phyloP scores from a whole-genome alignment of 768 basidiomycete species.

The Lactifluus volemus region DNA sequence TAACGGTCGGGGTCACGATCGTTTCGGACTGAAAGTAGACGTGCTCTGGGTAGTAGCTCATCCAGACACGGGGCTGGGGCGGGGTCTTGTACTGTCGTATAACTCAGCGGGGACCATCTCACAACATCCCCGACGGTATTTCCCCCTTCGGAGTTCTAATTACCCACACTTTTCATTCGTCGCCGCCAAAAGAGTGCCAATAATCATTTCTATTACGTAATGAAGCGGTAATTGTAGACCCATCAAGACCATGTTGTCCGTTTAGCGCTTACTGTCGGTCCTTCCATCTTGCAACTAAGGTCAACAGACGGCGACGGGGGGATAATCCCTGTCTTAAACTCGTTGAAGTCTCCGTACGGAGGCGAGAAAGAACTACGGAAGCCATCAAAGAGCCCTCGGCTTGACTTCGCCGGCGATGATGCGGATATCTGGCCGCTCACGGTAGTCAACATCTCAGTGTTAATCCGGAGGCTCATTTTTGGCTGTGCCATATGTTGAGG shows the following conservation, averaged over 20 bases:
- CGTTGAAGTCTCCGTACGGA: neutral
- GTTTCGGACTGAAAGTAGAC: constrained; percentile 17
- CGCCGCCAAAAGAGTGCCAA: constrained; percentile 4
- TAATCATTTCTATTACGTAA: neutral
- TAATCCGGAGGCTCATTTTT: neutral
- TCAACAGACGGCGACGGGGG: constrained; percentile 2
- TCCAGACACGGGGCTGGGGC: constrained; percentile 14
- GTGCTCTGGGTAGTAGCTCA: constrained; percentile 22
- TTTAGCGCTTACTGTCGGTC: neutral
- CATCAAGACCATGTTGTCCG: neutral
- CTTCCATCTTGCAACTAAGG: neutral
- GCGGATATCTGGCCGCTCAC: neutral
- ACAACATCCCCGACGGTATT: constrained; percentile 8
- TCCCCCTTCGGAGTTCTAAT: constrained; percentile 17
- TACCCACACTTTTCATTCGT: neutral
- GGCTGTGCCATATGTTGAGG: neutral
- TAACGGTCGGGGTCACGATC: neutral
- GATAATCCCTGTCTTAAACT: neutral
- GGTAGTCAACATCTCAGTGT: neutral
- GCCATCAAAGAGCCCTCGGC: neutral
- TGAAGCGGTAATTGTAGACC: too few relatives aligned
- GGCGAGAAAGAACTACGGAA: neutral
- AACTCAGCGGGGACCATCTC: neutral
- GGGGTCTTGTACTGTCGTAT: neutral
- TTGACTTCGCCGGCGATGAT: neutral